A percentile compares a stretch with the other conserved stretches of the same genome.
These are phyloP conservation scores for Macrophomina pseudophaseolina DNA, from an alignment of 2,329 filamentous ascomycete genomes.

Conservation along the genomic window DNA sequence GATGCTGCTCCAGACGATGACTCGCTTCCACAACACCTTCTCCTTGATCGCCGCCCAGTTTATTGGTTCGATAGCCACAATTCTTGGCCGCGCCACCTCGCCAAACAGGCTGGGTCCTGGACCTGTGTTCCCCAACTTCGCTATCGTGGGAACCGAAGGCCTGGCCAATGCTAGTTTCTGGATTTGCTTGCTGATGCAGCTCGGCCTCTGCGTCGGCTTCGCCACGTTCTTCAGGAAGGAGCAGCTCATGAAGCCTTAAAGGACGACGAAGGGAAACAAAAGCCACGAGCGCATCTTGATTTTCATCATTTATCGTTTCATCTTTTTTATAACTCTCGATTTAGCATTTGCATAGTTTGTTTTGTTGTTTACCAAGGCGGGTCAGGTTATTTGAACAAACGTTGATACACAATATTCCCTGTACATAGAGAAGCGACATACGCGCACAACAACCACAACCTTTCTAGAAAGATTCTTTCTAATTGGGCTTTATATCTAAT, in stretches of 20 bases:
- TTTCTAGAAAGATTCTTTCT: too few species aligned
- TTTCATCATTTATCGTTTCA: not conserved
- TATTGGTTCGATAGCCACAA: constrained; percentile 66
- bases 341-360: not conserved
- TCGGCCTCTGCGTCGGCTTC: constrained; percentile 63
- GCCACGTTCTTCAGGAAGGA: constrained; percentile 64
- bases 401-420: too few species aligned
- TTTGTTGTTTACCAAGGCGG: not conserved
- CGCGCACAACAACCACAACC: too few species aligned
- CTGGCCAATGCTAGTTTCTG: constrained; percentile 64
- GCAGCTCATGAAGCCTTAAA: constrained; percentile 60
- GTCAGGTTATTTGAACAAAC: not conserved
- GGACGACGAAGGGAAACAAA: not conserved
- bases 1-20: constrained; percentile 69
- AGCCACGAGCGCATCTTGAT: not conserved
- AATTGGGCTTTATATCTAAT: not conserved
- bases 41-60: constrained; percentile 67
- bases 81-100: constrained; percentile 64
- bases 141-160: constrained; percentile 52
- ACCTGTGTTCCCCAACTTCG: constrained; percentile 66
- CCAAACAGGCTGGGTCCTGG: constrained; percentile 67
- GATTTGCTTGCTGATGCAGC: constrained; percentile 63
- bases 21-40: constrained; percentile 68
- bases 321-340: not conserved
- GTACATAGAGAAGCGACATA: too few species aligned